These are phyloP conservation scores for Ceratobasidium theobromae DNA, from an alignment of 1,284 basidiomycete species.

Conservation along the genomic window DNA sequence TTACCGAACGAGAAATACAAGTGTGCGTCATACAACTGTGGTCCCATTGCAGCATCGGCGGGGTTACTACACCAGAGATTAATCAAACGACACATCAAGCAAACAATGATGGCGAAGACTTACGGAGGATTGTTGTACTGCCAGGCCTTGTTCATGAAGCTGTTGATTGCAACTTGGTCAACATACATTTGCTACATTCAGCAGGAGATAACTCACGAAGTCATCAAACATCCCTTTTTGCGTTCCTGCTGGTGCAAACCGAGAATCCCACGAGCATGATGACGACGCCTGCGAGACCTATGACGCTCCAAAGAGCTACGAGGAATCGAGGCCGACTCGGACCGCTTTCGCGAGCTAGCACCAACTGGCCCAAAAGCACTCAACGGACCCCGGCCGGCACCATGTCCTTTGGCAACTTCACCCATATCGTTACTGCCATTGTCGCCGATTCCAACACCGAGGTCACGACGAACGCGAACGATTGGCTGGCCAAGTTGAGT, in stretches of 20 bases:
- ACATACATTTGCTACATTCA: neutral
- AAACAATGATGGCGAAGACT: neutral
- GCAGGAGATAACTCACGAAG: constrained; percentile 32
- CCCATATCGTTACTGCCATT: neutral
- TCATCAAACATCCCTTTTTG: constrained; percentile 33
- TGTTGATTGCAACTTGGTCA: constrained; percentile 39
- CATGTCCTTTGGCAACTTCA: neutral
- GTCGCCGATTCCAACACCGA: neutral
- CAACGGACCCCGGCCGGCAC: constrained; percentile 1
- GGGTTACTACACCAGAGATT: constrained; percentile 51
- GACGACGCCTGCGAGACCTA: constrained; percentile 9
- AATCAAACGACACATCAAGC: neutral
- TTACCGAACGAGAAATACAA: constrained; percentile 63
- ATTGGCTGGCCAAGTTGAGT: constrained; percentile 42
- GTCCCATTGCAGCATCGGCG: constrained; percentile 62
- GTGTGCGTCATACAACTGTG: constrained; percentile 74
- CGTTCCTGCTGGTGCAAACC: constrained; percentile 3
- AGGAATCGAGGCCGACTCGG: neutral
- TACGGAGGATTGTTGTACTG: constrained; percentile 60
- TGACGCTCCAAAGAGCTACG: constrained; percentile 19
- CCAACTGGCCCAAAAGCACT: constrained; percentile 54
- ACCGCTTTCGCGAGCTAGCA: constrained; percentile 31
- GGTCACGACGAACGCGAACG: constrained; percentile 36
- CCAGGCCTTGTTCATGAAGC: constrained; percentile 79
- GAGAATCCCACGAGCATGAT: constrained; percentile 10